These are phyloP conservation scores for Arabidopsis hybrid DNA, from an alignment of 441 rosid genomes.

Conservation along the genomic window DNA sequence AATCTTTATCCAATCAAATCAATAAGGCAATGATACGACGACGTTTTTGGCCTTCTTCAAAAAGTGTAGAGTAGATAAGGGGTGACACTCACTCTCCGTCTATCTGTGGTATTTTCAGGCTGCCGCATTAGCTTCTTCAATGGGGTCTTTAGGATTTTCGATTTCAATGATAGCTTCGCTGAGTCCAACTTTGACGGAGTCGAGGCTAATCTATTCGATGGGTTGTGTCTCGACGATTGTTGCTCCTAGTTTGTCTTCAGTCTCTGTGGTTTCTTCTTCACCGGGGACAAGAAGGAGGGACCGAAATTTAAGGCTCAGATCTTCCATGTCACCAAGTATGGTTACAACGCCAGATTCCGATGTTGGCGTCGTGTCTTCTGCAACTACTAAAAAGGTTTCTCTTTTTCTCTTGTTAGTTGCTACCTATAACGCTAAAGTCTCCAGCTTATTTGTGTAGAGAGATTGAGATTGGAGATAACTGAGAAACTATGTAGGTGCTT, in stretches of 20 bases:
- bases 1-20: constrained; percentile 6
- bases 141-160: constrained; percentile 40
- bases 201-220: constrained; percentile 27
- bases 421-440: neutral
- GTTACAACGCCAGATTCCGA: constrained; percentile 20
- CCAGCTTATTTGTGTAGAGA: constrained; percentile 18
- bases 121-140: constrained; percentile 21
- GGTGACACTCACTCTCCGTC: constrained; percentile 35
- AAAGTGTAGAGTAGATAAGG: neutral
- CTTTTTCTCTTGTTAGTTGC: constrained; percentile 5
- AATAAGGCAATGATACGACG: constrained; percentile 9
- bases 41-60: constrained; percentile 19
- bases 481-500: constrained; percentile 60
- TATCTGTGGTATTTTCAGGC: neutral
- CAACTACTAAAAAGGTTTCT: constrained; percentile 66
- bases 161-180: constrained; percentile 27
- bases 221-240: constrained; percentile 20
- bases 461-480: neutral
- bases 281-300: constrained; percentile 37
- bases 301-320: constrained; percentile 37
- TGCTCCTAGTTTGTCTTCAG: constrained; percentile 42
- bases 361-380: constrained; percentile 24
- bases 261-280: constrained; percentile 49
- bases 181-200: constrained; percentile 20
- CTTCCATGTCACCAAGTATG: constrained; percentile 38